Evolutionary conservation across 805 yeast species (phyloP).

Genomic region (Sugiyamaella boreocaroliniensis): DNA sequence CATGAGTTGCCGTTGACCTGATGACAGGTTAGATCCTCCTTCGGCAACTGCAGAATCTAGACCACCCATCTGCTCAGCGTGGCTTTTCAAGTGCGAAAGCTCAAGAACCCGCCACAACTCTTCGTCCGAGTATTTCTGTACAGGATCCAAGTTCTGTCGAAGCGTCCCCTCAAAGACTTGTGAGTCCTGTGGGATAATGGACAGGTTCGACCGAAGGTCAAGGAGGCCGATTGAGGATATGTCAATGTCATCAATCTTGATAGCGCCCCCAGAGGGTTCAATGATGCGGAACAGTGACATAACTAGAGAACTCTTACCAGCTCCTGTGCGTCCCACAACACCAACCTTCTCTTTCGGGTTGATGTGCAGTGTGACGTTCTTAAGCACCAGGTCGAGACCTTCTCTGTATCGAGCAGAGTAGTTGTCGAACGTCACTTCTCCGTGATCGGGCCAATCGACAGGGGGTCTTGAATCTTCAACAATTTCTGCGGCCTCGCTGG

Average conservation of each 20-base stretch:
- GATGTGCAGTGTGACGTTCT: slow-evolving; percentile 54
- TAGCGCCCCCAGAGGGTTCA: slow-evolving; percentile 46
- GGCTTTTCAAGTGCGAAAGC: slow-evolving; percentile 48
- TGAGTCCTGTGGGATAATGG: slow-evolving; percentile 68
- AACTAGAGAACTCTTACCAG: slow-evolving; percentile 80
- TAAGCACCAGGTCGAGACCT: slow-evolving; percentile 64
- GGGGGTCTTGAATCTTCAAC: slow-evolving; percentile 61
- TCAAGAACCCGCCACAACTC: slow-evolving; percentile 53
- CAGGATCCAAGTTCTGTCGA: slow-evolving; percentile 59
- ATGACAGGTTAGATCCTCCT: slow-evolving; percentile 70
- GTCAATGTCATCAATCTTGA: slow-evolving; percentile 51
- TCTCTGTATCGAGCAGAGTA: slow-evolving; percentile 67
- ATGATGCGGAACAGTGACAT: slow-evolving; percentile 61
- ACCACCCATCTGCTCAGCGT: slow-evolving; percentile 40
- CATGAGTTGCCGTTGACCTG: slow-evolving; percentile 75
- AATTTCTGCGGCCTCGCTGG: slow-evolving; percentile 61
- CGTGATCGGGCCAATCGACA: slow-evolving; percentile 60
- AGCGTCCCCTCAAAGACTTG: slow-evolving; percentile 58
- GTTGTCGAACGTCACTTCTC: slow-evolving; percentile 55
- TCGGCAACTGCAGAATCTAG: slow-evolving; percentile 51
- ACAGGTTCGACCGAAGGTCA: slow-evolving; percentile 50
- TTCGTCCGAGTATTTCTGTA: slow-evolving; percentile 41
- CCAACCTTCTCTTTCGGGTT: slow-evolving; percentile 75
- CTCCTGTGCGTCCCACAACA: slow-evolving; percentile 83
- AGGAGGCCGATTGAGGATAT: slow-evolving; percentile 45